Base-by-base conservation (phyloP, 176 grass and related monocot genomes). In the Alloteropsis semialata region DNA sequence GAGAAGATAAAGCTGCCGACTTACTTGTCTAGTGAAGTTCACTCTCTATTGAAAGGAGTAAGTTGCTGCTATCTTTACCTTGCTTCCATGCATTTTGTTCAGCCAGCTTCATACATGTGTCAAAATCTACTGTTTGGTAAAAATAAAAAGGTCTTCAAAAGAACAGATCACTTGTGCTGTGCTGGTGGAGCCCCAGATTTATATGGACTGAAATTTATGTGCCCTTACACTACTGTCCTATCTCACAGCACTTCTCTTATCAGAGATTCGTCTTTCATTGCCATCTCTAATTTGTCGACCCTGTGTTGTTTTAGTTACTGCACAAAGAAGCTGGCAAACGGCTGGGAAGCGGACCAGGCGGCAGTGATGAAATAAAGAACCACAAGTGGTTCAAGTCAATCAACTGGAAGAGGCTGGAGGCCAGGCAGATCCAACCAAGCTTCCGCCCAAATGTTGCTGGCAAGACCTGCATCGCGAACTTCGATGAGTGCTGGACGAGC, bases 381-480 rank as follows among this genome's bases (percentile, higher is more conserved):
- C 96, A 98, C 76, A 98, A 93, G 43, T 98, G 96, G 96, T 93
- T 98, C 87, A 98, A 98, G 77, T 41, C 87, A 50, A 87, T 98
- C 25, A 93, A 98, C 72, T 98, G 96, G 96, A 96, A 83, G 76
- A 98, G 71, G 65, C 82, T 98, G 15, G 96, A 98, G 27, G 76
- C 72, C 22, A 87, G 91, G 38, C 84, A 95, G 76, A 93, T 98
- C 79, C 85, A 88, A 74, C 96, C 96, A 70, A 98, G 96, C 84
- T 98, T 98, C 89, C 82, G 90, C 14, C 96, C 96, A 0, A 95
- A 93, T 54, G 87, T 98, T 56, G 89, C 87, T 24, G 96, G 96
- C 37, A 91, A 91, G 82, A 88, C 72, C 57, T 98, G 96, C 59
- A 87, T 92, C 10, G 89, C 86, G 2, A 98, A 98, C 85, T 98